These are phyloP conservation scores for Anthracocystis walkeri DNA, from an alignment of 1,284 basidiomycete genomes.

Conservation along the genomic window DNA sequence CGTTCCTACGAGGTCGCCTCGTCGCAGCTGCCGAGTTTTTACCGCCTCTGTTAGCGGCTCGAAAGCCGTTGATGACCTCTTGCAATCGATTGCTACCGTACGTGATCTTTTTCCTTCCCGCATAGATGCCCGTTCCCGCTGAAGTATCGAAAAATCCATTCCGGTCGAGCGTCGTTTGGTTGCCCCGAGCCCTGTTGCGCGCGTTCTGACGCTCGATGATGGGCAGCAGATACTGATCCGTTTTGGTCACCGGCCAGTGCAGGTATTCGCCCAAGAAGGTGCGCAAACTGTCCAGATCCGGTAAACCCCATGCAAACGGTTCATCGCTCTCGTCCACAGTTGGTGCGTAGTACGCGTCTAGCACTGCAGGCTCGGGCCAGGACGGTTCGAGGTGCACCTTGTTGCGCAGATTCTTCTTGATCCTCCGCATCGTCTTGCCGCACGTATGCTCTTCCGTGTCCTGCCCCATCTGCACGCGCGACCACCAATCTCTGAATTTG, in stretches of 20 bases:
- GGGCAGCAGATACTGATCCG: constrained; percentile 90
- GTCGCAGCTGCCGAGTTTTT: constrained; percentile 3
- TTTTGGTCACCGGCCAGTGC: constrained; percentile 86
- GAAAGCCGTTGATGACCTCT: constrained; percentile 84
- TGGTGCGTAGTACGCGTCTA: constrained; percentile 88
- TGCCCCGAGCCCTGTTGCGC: constrained; percentile 67
- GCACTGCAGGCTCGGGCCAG: constrained; percentile 92
- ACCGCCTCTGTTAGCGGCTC: constrained; percentile 34
- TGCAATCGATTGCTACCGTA: constrained; percentile 89
- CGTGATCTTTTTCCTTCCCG: constrained; percentile 81
- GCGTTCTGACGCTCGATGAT: constrained; percentile 78
- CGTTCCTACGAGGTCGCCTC: not conserved
- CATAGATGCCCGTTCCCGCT: constrained; percentile 74
- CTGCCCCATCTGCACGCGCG: constrained; percentile 88
- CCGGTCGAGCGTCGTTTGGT: constrained; percentile 74
- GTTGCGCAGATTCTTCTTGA: constrained; percentile 65
- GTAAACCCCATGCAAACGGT: constrained; percentile 95
- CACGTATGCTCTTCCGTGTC: constrained; percentile 79
- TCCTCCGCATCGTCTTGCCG: constrained; percentile 59
- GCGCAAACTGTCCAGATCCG: constrained; percentile 80
- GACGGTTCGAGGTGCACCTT: constrained; percentile 80
- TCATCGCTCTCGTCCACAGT: constrained; percentile 90
- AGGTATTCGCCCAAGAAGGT: constrained; percentile 88
- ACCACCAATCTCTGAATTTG: constrained; percentile 95
- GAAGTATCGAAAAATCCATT: constrained; percentile 73